Percentiles rank a stretch among this genome's conserved stretches.
These are phyloP conservation scores for Flaveria floridana DNA, from an alignment of 140 eudicot genomes.

Conservation along the genomic window DNA sequence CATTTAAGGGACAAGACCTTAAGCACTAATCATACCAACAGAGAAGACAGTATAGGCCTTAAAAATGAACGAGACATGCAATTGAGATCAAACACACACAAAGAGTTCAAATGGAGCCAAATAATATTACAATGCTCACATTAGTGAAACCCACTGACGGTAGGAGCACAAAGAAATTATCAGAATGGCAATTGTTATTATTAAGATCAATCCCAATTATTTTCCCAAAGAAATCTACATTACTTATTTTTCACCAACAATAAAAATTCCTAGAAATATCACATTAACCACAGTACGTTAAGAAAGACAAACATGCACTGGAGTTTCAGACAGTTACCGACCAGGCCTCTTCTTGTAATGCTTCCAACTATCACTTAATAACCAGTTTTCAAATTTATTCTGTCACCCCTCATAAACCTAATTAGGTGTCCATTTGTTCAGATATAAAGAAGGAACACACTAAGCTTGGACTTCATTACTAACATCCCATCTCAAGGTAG, in stretches of 20 bases:
- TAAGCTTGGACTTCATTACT: not conserved
- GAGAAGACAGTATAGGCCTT: not conserved
- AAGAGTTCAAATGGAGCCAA: constrained; percentile 5
- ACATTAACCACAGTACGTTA: not conserved
- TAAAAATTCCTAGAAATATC: not conserved
- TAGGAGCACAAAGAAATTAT: not conserved
- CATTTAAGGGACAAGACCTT: not conserved
- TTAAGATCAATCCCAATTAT: not conserved
- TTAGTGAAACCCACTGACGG: not conserved
- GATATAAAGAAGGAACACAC: not conserved
- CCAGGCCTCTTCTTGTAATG: not conserved
- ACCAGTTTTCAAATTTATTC: not conserved
- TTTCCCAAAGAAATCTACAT: not conserved
- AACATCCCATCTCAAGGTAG: not conserved
- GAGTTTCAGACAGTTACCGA: not conserved
- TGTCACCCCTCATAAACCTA: not conserved
- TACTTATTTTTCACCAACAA: not conserved
- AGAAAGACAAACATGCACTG: not conserved
- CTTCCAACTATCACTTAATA: not conserved
- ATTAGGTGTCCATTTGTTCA: not conserved
- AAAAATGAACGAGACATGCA: constrained; percentile 4
- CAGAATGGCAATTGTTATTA: not conserved
- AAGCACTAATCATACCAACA: constrained; percentile 4
- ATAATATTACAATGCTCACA: not conserved
- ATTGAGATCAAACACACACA: not conserved